Conservation (phyloP, 371 early-diverging fungal genomes). For the Syncephalastrum racemosum region DNA sequence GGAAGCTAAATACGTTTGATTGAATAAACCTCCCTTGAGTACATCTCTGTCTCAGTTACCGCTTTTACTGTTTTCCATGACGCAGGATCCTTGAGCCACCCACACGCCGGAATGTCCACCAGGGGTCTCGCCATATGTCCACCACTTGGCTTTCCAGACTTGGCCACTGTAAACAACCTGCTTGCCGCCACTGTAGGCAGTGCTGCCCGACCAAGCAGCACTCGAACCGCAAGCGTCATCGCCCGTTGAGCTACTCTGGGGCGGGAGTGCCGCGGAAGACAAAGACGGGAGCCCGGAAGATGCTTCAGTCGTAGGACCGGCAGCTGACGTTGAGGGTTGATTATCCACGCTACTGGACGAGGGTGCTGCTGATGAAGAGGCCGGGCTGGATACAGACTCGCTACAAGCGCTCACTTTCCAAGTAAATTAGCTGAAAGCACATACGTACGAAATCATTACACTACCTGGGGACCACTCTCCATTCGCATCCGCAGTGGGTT, state of each 20-base stretch:
- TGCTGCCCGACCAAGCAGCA: slow-evolving; percentile 24
- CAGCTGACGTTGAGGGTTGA: neutral
- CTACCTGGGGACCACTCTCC: slow-evolving; percentile 36
- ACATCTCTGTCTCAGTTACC: no score
- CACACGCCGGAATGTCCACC: slow-evolving; percentile 35
- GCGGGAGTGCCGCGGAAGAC: slow-evolving; percentile 2
- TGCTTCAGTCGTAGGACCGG: slow-evolving; percentile 20
- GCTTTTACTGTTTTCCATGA: no score
- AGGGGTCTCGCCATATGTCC: slow-evolving; percentile 48
- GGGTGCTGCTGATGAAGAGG: slow-evolving; percentile 4
- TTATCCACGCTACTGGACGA: slow-evolving; percentile 9
- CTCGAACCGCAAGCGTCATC: slow-evolving; percentile 6
- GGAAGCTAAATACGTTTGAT: no score
- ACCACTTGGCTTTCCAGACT: slow-evolving; percentile 50
- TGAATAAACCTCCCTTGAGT: no score
- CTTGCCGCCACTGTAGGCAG: slow-evolving; percentile 20
- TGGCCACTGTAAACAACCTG: slow-evolving; percentile 37
- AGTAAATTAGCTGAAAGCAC: no score
- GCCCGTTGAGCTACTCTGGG: neutral
- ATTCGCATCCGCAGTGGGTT: slow-evolving; percentile 20
- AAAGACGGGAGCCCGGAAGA: neutral
- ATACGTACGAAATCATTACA: no score
- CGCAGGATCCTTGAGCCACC: slow-evolving; percentile 24
- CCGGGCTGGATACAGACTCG: slow-evolving; percentile 3
- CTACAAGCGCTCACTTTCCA: no score